Evolutionary conservation across 2,329 filamentous ascomycete genomes (phyloP).

Genomic region (Fusarium camptoceras): DNA sequence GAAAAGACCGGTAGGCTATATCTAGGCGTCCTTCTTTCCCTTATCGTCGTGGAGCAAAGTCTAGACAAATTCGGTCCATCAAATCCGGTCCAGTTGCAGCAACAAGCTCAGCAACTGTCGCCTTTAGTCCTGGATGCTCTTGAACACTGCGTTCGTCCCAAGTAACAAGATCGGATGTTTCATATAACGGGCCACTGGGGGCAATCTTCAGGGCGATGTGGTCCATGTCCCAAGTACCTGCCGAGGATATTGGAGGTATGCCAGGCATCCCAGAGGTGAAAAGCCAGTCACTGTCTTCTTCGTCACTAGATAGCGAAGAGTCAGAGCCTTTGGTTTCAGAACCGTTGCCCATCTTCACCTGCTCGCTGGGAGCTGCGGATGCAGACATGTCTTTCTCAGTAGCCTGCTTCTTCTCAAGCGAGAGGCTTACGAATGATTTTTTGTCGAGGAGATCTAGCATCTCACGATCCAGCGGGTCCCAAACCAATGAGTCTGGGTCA

Average conservation of each 20-base stretch:
- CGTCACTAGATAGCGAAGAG: constrained; percentile 32
- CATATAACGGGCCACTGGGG: constrained; percentile 52
- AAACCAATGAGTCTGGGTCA: constrained; percentile 73
- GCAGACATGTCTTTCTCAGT: not conserved
- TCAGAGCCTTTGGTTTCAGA: constrained; percentile 1
- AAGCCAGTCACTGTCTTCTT: constrained; percentile 52
- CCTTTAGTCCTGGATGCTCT: constrained; percentile 66
- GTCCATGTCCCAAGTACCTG: constrained; percentile 68
- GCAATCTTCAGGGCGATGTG: constrained; percentile 66
- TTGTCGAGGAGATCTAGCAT: constrained; percentile 63
- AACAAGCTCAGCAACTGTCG: constrained; percentile 73
- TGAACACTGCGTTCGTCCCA: constrained; percentile 68
- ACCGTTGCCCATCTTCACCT: constrained; percentile 8
- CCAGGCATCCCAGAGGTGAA: constrained; percentile 76
- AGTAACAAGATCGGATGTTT: constrained; percentile 63
- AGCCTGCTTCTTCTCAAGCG: constrained; percentile 47
- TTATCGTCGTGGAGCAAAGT: constrained; percentile 55
- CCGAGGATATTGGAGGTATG: constrained; percentile 65
- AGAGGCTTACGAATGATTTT: constrained; percentile 67
- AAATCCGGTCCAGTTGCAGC: constrained; percentile 73
- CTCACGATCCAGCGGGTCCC: constrained; percentile 69
- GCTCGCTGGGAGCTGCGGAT: not conserved
- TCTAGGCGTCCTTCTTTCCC: not conserved
- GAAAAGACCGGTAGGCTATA: not conserved
- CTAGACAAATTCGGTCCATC: constrained; percentile 67